Conservation (phyloP, 2,329 filamentous ascomycete species). For the Helicocarpus griseus region DNA sequence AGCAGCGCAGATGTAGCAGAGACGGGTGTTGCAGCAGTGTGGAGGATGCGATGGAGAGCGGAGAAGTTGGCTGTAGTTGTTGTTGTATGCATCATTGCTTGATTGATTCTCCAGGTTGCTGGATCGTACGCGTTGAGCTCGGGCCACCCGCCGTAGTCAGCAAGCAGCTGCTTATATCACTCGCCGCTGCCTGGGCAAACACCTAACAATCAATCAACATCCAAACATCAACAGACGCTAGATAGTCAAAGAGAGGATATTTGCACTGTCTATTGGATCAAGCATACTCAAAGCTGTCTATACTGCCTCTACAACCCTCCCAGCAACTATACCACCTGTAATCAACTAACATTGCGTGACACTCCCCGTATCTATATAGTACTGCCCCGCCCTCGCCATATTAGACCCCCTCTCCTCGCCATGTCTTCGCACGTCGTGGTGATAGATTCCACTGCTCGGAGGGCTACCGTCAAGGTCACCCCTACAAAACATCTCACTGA, state of each 20-base stretch:
- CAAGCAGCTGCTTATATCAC: too few relatives aligned
- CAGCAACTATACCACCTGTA: background rate
- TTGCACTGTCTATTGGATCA: too few relatives aligned
- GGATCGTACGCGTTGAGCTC: background rate
- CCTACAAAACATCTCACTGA: constrained; percentile 75
- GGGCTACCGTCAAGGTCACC: constrained; percentile 71
- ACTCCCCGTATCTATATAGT: background rate
- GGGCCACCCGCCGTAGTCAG: background rate
- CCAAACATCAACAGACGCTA: too few relatives aligned
- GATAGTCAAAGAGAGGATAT: too few relatives aligned
- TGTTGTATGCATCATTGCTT: background rate
- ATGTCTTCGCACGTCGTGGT: constrained; percentile 90
- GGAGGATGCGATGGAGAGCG: constrained; percentile 1
- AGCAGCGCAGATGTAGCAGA: constrained; percentile 1
- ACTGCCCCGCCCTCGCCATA: constrained; percentile 9
- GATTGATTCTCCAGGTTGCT: constrained; percentile 1
- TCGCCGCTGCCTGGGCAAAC: background rate
- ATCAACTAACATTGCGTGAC: too few relatives aligned
- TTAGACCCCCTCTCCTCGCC: constrained; percentile 18
- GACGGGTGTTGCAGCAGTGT: constrained; percentile 1
- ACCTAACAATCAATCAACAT: too few relatives aligned
- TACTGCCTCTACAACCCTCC: background rate
- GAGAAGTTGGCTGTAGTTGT: background rate
- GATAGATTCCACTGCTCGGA: constrained; percentile 67
- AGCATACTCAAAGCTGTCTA: too few relatives aligned